Evolutionary conservation across 192 early-diverging fungal genomes (phyloP).

Genomic region (Backusella westeae): DNA sequence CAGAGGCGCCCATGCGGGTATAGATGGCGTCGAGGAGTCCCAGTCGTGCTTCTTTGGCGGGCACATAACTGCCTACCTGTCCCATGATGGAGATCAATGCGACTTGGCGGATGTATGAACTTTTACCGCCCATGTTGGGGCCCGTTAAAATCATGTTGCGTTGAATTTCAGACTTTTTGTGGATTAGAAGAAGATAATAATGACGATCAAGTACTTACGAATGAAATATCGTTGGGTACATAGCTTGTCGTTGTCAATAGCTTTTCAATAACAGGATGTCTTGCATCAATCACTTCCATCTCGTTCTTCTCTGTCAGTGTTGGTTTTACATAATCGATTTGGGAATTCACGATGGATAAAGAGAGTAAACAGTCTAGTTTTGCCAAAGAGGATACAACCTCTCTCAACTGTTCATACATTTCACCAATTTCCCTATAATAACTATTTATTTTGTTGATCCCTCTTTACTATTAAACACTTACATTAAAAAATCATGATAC

Average conservation of each 20-base stretch:
- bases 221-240: slow-evolving; percentile 62
- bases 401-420: slow-evolving; percentile 56
- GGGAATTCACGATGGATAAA: slow-evolving; percentile 49
- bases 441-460: too few relatives aligned
- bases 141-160: slow-evolving; percentile 53
- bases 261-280: slow-evolving; percentile 75
- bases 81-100: slow-evolving; percentile 61
- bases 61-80: slow-evolving; percentile 75
- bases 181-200: too few relatives aligned
- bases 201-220: slow-evolving; percentile 15
- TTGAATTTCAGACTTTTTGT: background rate
- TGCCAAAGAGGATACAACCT: slow-evolving; percentile 54
- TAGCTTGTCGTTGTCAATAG: slow-evolving; percentile 41
- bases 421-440: slow-evolving; percentile 46
- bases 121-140: slow-evolving; percentile 83
- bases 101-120: slow-evolving; percentile 67
- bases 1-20: slow-evolving; percentile 72
- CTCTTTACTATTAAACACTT: background rate
- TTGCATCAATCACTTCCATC: slow-evolving; percentile 55
- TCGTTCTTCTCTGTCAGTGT: slow-evolving; percentile 41
- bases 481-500: slow-evolving; percentile 49
- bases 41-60: slow-evolving; percentile 58
- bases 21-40: slow-evolving; percentile 71
- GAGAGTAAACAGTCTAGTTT: slow-evolving; percentile 68
- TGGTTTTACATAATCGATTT: slow-evolving; percentile 61